Evolutionary conservation across 2,329 filamentous ascomycete genomes (phyloP), one percentile per base, ranked within the genome.

Genomic region (Pseudogymnoascus verrucosus): DNA sequence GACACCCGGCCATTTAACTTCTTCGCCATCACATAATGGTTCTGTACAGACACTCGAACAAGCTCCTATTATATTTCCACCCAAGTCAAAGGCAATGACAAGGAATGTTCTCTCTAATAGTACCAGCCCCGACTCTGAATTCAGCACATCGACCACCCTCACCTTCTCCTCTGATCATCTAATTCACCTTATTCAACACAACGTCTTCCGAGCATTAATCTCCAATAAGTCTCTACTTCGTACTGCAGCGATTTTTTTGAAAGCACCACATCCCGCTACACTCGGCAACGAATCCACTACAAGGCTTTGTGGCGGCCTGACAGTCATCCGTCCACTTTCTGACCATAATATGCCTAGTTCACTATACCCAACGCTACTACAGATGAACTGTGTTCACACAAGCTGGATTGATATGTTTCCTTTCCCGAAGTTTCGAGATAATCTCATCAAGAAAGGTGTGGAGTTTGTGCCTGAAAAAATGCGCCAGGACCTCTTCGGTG

Each of bases 331-430:
- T 2, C 39, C 61, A 7, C 63, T 63, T 21, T 40, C 47, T 2
- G 57, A 57, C 5, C 23, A 61, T 14, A 19, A 23, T 3, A 39
- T 70, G 1, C 68, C 68, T 10, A n/a, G 36, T 11, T 62, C 62
- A 19, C 63, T 69, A 11, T 19, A 28, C 14, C 68, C 68, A 36
- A 69, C 67, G 4, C 39, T 28, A 7, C 39, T 65, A 1, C 68
- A 70, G 60, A 65, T 63, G 63, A 67, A 23, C 26, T 60, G 65
- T 8, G 42, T 63, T 14, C 68, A 70, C 60, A 64, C 67, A 6
- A 61, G 65, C 11, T 70, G 68, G 67, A 51, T 70, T 19, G 67
- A 70, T 28, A 65, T 67, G 59, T 65, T 70, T 23, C 68, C 68
- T 8, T 69, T 66, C 31, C 65, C 67, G 5, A 26, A 44, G 5